Base-by-base conservation (phyloP, 1,284 basidiomycete species). In the Butyriboletus appendiculatus region DNA sequence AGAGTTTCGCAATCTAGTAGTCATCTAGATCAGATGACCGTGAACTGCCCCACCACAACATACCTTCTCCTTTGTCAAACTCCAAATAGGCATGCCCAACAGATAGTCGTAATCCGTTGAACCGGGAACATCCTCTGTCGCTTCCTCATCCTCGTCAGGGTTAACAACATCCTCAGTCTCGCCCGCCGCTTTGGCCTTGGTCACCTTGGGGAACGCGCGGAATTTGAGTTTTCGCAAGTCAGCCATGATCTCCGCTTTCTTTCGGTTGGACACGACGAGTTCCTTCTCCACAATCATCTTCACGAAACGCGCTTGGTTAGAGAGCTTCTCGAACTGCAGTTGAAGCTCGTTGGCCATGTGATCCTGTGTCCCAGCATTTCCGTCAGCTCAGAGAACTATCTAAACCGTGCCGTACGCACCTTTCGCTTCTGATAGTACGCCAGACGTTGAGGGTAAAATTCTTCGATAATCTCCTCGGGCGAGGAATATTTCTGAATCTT, bases 281-380 rank as follows among this genome's bases (percentile, higher is more conserved):
- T 95, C 79, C 68, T 86, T 92, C 60, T 87, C 83, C 59, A 99
- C 84, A 67, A 99, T 98, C 95, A 98, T 96, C 70, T 94, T 82
- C 44, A 99, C 88, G 75, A 99, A 99, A 28, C 96, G 90, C 16
- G 95, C 96, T 73, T 99, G 97, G 71, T 99, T 99, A 53, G 87
- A 89, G 11, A 98, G 78, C 59, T 84, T 88, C 67, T 98, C 95
- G 61, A 94, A 89, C 54, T 86, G 84, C 45, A 75, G 76, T 68
- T 94, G 92, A 33, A 99, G 80, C 66, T 97, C 90, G 60, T 87
- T 85, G 12, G 94, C 92, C 48, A 97, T 80, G 71, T 84, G 81
- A 71, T 96, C 93, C 94, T 96, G 59, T 41, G 4, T 38, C 14
- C 42, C 52, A 43, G 2, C 30, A 2, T 16, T 30, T 24, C 1